Percentiles rank a stretch among this genome's conserved stretches.
phyloP scores from a whole-genome alignment of 345 rosid genomes.

The Brassica rapa region DNA sequence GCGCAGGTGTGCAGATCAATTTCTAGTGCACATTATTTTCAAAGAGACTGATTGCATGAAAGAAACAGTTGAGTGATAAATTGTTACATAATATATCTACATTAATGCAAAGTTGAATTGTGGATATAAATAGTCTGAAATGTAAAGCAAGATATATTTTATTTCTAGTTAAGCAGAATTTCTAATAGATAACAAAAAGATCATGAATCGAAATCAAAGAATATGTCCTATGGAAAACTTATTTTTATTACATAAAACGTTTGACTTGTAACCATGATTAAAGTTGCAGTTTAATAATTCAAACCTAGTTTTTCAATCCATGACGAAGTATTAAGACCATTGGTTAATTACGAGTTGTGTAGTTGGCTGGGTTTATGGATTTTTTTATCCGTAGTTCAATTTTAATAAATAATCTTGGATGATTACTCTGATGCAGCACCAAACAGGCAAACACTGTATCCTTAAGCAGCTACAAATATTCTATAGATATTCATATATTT shows the following conservation, averaged over 20 bases:
- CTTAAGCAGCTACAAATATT: not conserved
- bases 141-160: not conserved
- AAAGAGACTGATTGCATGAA: not conserved
- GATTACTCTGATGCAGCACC: slow-evolving; percentile 3
- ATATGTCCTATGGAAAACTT: not conserved
- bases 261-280: not conserved
- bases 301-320: not conserved
- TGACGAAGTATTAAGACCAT: not conserved
- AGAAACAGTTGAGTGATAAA: not conserved
- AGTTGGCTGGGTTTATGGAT: not conserved
- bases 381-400: not conserved
- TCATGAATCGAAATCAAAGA: not conserved
- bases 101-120: not conserved
- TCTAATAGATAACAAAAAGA: not conserved
- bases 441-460: not conserved
- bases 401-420: slow-evolving; percentile 6
- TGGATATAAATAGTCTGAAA: slow-evolving; percentile 1
- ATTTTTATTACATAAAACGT: not conserved
- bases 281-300: not conserved
- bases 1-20: no score
- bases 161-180: not conserved
- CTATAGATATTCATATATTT: not conserved
- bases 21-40: not conserved
- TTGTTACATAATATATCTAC: not conserved
- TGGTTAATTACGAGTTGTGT: not conserved